These are phyloP conservation scores for Mucor racemosus DNA, from an alignment of 371 early-diverging fungal species.

Conservation along the genomic window DNA sequence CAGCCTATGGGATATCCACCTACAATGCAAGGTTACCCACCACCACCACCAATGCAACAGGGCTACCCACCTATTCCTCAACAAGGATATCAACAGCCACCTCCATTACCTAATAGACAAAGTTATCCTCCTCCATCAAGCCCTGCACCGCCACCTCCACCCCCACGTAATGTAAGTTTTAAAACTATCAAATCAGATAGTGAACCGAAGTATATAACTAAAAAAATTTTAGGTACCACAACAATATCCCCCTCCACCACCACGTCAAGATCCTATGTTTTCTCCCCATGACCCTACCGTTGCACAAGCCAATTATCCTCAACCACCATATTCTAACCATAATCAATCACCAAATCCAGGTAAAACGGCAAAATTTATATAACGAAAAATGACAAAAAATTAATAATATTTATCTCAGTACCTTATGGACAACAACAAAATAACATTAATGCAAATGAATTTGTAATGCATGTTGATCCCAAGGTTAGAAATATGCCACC, in stretches of 20 bases:
- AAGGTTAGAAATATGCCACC: constrained; percentile 27
- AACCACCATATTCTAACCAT: constrained; percentile 29
- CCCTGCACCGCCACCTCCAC: neutral
- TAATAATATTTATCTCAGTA: constrained; percentile 10
- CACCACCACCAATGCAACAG: constrained; percentile 1
- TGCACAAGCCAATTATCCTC: constrained; percentile 36
- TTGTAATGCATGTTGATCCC: constrained; percentile 39
- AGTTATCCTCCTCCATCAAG: constrained; percentile 3
- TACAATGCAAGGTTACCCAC: constrained; percentile 5
- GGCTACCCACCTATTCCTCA: constrained; percentile 9
- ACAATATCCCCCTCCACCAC: constrained; percentile 8
- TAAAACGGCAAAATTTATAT: neutral
- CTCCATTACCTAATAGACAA: constrained; percentile 7
- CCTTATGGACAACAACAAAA: constrained; percentile 28
- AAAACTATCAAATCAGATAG: neutral
- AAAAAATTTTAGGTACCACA: neutral
- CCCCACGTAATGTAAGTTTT: constrained; percentile 1
- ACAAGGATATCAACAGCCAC: neutral
- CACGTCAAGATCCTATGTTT: constrained; percentile 30
- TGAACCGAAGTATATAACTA: neutral
- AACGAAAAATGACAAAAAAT: neutral
- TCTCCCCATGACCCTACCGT: constrained; percentile 27
- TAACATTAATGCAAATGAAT: constrained; percentile 11
- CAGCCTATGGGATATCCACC: neutral
- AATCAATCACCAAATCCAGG: constrained; percentile 27